Base-by-base conservation (phyloP, 1,284 basidiomycete species). In the Ceratobasidium theobromae region DNA sequence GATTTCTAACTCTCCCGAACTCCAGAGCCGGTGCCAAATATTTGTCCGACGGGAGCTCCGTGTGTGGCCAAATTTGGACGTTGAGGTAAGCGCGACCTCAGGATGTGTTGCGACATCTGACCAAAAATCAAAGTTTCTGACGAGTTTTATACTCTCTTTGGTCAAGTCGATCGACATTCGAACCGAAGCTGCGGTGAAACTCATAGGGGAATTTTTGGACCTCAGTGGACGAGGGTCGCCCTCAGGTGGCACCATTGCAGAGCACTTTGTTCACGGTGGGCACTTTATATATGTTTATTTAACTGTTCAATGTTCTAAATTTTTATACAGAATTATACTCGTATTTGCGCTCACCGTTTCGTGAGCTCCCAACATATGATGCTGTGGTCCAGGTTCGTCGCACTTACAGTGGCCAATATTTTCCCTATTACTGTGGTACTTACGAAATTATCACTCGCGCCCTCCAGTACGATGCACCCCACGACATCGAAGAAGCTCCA, bases 131-230 rank as follows among this genome's bases (percentile, higher is more conserved):
- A 5, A 69, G 72, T 78, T 76, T 65, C 71, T 80, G 23, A 79
- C 78, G 2, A 88, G 85, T 1, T 91, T 94, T 76, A 88, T 86
- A 21, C 78, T 94, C 65, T 90, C 89, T 1, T 79, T 95, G 70
- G 89, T 95, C 84, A 90, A 91, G 75, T 82, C 89, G 1, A 85
- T 95, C 66, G 93, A 95, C 76, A 88, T 95, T 67, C 89, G 93
- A 46, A 89, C 91, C 9, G 90, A 95, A 75, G 85, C 87, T 23
- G 88, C 91, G 32, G 81, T 95, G 48, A 87, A 89, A 71, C 77
- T 95, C 9, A 79, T 95, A 3, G 80, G 88, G 11, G 93, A 94
- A 71, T 93, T 93, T 75, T 79, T 95, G 38, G 93, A 95, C 73
- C 81, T 91, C 76, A 88, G 88, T 38, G 55, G 58, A 12, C 40